Base-by-base conservation (phyloP, 129 eudicot genomes). In the Ambrosia trifida region DNA sequence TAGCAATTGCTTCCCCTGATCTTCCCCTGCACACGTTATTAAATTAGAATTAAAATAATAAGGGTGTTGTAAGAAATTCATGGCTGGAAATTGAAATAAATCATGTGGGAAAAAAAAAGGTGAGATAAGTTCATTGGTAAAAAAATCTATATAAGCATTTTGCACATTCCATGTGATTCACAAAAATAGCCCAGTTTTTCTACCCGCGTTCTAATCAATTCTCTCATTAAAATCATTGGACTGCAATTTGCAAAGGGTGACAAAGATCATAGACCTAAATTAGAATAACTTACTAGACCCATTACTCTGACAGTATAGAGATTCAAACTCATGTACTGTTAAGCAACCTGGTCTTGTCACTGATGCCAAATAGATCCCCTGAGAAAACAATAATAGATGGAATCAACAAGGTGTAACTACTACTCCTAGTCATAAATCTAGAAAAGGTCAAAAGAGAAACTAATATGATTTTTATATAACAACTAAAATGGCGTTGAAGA, bases 361-460 rank as follows among this genome's bases (percentile, higher is more conserved):
- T 5, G 99, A 94, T 72, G 91, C 99, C 80, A 94, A 64, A 77
- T 88, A 94, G 7, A 84, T 80, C 62, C 99, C 99, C 99, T 94
- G 79, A 31, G 50, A 67, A 63, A 72, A 72, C 41, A 11, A 35
- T 52, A 54, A 54, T 44, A 59, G 20, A 63, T 32, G 4, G 49
- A 59, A 13, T 16, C 5, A 18, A 28, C 58, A 51, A 79, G 66
- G 44, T 38, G 24, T 0, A 49, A 14, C 7, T 3, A 13, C 43
- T 54, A 51, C 28, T 40, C 72, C 7, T 66, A 10, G 35, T 60
- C 52, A 11, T 62, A 57, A 7, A 18, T 19, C 57, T 45, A 47
- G 56, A 18, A 24, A 58, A 70, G 66, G 54, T 28, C 33, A 56
- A 65, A 76, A 65, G 35, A 45, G 14, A 36, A 81, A 10, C 50